phyloP scores from a whole-genome alignment of 257 asterid species.

The Nicotiana undulata region DNA sequence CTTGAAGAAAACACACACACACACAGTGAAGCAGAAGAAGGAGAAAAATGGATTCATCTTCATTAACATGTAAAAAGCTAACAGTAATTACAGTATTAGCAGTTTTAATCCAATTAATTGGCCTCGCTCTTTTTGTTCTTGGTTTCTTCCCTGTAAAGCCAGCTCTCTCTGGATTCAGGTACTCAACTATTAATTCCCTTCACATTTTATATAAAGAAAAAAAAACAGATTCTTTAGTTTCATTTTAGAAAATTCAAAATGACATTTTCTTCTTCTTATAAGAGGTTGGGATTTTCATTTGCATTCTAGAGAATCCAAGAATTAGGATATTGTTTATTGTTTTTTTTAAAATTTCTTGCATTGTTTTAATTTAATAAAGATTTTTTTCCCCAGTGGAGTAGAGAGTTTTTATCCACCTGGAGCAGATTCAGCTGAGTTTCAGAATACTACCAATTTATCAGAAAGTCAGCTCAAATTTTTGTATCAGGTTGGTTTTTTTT shows the following conservation, averaged over 20 bases:
- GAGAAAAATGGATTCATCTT: constrained; percentile 9
- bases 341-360: background rate
- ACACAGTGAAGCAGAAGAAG: background rate
- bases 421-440: constrained; percentile 29
- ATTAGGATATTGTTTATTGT: background rate
- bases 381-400: constrained; percentile 42
- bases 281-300: background rate
- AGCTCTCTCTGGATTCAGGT: constrained; percentile 75
- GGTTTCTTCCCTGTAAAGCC: constrained; percentile 87
- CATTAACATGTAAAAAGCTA: constrained; percentile 51
- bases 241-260: background rate
- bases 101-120: constrained; percentile 53
- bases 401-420: constrained; percentile 71
- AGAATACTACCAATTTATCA: constrained; percentile 34
- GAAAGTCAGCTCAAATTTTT: constrained; percentile 52
- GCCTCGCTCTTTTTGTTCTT: constrained; percentile 55
- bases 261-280: background rate
- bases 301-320: background rate
- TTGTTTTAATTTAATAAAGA: background rate
- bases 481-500: constrained; percentile 43
- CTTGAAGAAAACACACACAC: background rate
- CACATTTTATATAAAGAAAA: background rate
- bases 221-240: background rate
- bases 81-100: constrained; percentile 43
- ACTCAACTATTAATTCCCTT: background rate